Percentiles rank a stretch among this genome's conserved stretches.
phyloP scores from a whole-genome alignment of 176 grass and related monocot species.

The Cenchrus fungigraminus region DNA sequence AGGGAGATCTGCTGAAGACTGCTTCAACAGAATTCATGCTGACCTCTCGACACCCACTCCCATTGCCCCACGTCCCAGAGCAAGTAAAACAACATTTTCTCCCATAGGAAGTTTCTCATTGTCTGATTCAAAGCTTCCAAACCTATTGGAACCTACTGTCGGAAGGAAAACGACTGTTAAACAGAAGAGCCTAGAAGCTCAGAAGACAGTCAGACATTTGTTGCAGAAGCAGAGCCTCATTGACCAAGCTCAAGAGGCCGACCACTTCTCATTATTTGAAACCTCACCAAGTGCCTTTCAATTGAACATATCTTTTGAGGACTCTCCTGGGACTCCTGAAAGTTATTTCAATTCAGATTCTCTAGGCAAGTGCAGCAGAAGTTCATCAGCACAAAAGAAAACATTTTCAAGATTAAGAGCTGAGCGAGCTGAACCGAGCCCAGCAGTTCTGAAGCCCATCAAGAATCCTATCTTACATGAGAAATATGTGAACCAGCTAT shows the following conservation, averaged over 20 bases:
- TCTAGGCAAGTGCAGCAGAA: constrained; percentile 44
- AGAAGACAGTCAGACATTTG: constrained; percentile 75
- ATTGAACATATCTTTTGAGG: constrained; percentile 43
- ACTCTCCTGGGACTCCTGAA: constrained; percentile 57
- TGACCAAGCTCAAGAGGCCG: constrained; percentile 64
- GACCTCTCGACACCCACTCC: constrained; percentile 73
- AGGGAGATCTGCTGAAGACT: constrained; percentile 77
- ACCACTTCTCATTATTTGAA: constrained; percentile 88
- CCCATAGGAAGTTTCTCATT: constrained; percentile 64
- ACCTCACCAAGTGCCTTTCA: constrained; percentile 55
- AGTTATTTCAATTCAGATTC: constrained; percentile 32
- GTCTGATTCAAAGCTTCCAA: constrained; percentile 53
- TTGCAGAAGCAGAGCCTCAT: constrained; percentile 65
- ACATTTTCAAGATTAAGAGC: constrained; percentile 45
- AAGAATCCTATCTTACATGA: constrained; percentile 82
- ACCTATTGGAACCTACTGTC: constrained; percentile 39
- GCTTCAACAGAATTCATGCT: constrained; percentile 78
- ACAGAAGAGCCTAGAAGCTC: constrained; percentile 53
- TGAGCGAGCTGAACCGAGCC: constrained; percentile 45
- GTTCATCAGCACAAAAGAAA: constrained; percentile 43
- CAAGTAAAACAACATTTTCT: constrained; percentile 55
- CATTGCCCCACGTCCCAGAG: constrained; percentile 58
- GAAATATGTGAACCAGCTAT: constrained; percentile 82
- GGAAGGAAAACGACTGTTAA: constrained; percentile 52
- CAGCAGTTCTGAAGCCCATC: constrained; percentile 70